phyloP scores from a whole-genome alignment of 768 basidiomycete genomes.

The Multifurca ochricompacta region DNA sequence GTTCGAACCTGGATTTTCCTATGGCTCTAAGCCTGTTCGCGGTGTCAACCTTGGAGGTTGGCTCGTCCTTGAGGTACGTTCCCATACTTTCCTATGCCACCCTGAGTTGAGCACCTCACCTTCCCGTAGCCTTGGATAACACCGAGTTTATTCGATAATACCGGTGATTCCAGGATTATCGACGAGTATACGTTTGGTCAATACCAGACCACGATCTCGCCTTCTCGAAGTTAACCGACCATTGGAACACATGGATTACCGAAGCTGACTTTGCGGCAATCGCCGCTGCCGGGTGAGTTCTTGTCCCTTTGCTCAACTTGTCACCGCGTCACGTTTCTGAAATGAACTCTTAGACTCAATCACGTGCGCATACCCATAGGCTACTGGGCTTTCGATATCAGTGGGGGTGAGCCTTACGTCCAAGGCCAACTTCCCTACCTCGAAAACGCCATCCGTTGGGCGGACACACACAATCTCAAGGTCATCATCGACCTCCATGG shows the following conservation, averaged over 20 bases:
- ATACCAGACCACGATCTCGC: constrained; percentile 48
- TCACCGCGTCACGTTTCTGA: not conserved
- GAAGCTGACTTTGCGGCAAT: constrained; percentile 72
- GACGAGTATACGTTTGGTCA: constrained; percentile 78
- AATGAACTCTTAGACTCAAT: constrained; percentile 47
- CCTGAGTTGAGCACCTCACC: not conserved
- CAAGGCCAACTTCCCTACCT: constrained; percentile 71
- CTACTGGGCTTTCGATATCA: constrained; percentile 85
- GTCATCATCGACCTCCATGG: constrained; percentile 66
- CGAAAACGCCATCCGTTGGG: constrained; percentile 61
- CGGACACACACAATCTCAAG: constrained; percentile 61
- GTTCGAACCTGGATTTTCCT: constrained; percentile 55
- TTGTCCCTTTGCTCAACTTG: constrained; percentile 16
- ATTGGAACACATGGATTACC: constrained; percentile 83
- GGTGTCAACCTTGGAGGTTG: constrained; percentile 78
- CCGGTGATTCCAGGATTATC: constrained; percentile 46
- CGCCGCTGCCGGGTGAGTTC: constrained; percentile 59
- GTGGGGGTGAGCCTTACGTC: constrained; percentile 69
- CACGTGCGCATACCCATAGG: constrained; percentile 83
- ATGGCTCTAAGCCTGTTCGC: constrained; percentile 65
- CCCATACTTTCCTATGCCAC: not conserved
- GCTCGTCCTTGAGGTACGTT: constrained; percentile 45
- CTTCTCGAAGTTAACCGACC: constrained; percentile 42
- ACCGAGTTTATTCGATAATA: constrained; percentile 65
- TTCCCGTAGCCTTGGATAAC: constrained; percentile 61